Conservation (phyloP, 179 eudicot species). For the Spergularia azorica region DNA sequence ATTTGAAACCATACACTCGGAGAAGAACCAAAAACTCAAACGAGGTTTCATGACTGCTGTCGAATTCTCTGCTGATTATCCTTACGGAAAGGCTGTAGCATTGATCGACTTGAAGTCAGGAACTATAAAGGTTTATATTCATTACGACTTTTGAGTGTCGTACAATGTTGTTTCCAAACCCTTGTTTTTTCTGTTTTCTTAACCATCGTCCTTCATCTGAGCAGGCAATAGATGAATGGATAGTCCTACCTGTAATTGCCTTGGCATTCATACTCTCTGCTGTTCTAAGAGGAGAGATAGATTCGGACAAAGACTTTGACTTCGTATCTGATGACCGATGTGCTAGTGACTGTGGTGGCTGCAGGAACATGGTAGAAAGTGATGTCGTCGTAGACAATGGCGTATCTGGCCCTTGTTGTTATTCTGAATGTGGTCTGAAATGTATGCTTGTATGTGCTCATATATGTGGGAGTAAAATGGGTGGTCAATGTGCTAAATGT, state of each 20-base stretch:
- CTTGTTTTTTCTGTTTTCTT: background rate
- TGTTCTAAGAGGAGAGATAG: conserved; percentile 46
- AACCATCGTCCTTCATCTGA: background rate
- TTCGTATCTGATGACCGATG: too few species aligned
- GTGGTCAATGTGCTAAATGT: too few species aligned
- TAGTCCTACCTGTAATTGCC: conserved; percentile 50
- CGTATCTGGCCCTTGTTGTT: too few species aligned
- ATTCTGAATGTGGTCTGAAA: too few species aligned
- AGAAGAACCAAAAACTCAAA: conserved; percentile 40
- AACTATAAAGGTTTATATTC: background rate
- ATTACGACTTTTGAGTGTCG: background rate
- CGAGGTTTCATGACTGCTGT: conserved; percentile 62
- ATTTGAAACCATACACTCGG: conserved; percentile 51
- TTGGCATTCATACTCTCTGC: conserved; percentile 55
- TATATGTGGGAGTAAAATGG: too few species aligned
- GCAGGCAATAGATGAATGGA: conserved; percentile 75
- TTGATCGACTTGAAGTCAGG: conserved; percentile 67
- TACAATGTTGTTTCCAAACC: background rate
- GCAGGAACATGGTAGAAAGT: conserved; percentile 10
- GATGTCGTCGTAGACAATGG: too few species aligned
- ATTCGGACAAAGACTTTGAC: conserved; percentile 22
- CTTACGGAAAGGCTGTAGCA: conserved; percentile 82
- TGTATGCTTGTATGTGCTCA: too few species aligned
- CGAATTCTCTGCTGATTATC: conserved; percentile 67
- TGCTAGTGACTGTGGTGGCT: too few species aligned